Conservation (phyloP, 1,284 basidiomycete species). For the Sporisorium exsertum region DNA sequence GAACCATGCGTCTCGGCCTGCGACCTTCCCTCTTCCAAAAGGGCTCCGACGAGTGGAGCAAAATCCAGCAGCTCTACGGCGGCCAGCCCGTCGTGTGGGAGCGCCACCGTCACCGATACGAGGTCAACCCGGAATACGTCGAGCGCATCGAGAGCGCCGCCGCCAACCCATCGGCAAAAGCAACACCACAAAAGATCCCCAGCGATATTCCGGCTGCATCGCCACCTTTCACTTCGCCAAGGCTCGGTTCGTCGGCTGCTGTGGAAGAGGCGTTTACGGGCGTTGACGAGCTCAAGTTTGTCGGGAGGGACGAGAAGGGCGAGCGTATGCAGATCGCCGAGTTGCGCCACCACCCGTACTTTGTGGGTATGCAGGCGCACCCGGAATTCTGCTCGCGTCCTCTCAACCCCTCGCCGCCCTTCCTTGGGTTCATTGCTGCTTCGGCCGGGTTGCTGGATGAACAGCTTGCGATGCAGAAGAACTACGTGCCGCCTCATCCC, state of each 20-base stretch:
- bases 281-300: slow-evolving; percentile 73
- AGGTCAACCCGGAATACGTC: slow-evolving; percentile 92
- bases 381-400: slow-evolving; percentile 99
- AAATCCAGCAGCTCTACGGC: slow-evolving; percentile 85
- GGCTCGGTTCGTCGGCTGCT: slow-evolving; percentile 20
- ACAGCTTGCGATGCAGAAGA: slow-evolving; percentile 79
- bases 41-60: slow-evolving; percentile 71
- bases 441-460: slow-evolving; percentile 80
- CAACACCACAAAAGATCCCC: slow-evolving; percentile 34
- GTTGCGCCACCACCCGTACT: slow-evolving; percentile 89
- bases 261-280: slow-evolving; percentile 12
- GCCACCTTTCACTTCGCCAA: slow-evolving; percentile 39
- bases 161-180: slow-evolving; percentile 31
- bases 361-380: slow-evolving; percentile 94
- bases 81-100: slow-evolving; percentile 89
- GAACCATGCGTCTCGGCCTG: slow-evolving; percentile 96
- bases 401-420: slow-evolving; percentile 95
- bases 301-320: slow-evolving; percentile 93
- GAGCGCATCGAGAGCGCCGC: slow-evolving; percentile 75
- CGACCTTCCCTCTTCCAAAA: slow-evolving; percentile 89
- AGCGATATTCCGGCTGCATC: slow-evolving; percentile 39
- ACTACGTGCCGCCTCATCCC: slow-evolving; percentile 73
- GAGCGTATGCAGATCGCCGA: slow-evolving; percentile 98
- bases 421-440: slow-evolving; percentile 94
- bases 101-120: slow-evolving; percentile 95